These are phyloP conservation scores for Cichorium intybus DNA, from an alignment of 140 eudicot genomes.

Conservation along the genomic window DNA sequence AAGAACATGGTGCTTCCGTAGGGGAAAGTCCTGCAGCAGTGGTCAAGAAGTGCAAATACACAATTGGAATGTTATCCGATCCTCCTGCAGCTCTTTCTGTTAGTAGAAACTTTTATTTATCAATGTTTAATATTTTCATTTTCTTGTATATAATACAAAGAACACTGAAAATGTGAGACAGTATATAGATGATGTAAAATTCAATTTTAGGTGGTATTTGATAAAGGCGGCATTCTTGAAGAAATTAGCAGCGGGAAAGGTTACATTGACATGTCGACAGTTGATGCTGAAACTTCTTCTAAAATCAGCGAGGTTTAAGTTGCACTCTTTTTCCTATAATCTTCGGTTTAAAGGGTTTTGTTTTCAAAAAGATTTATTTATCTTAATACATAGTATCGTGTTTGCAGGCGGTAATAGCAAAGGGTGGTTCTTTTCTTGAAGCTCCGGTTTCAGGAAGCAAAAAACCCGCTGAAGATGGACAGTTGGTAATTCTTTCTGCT, in stretches of 20 bases:
- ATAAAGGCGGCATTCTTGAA: conserved; percentile 81
- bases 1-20: conserved; percentile 84
- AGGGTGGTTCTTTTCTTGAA: conserved; percentile 84
- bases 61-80: conserved; percentile 92
- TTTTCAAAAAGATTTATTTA: too few relatives aligned
- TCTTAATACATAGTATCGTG: conserved; percentile 5
- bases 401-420: conserved; percentile 63
- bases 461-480: conserved; percentile 99
- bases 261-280: conserved; percentile 98
- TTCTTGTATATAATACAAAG: neutral
- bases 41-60: conserved; percentile 87
- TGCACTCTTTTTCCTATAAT: conserved; percentile 1
- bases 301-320: conserved; percentile 77
- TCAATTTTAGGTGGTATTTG: conserved; percentile 75
- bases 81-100: conserved; percentile 96
- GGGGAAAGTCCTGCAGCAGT: conserved; percentile 90
- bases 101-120: conserved; percentile 21
- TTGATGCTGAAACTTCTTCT: conserved; percentile 88
- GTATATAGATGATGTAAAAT: neutral
- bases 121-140: neutral
- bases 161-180: neutral
- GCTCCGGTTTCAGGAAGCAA: conserved; percentile 99
- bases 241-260: conserved; percentile 74
- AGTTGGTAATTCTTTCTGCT: conserved; percentile 86
- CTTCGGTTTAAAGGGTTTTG: neutral